phyloP scores from a whole-genome alignment of 2,329 filamentous ascomycete genomes.

The Fusarium virguliforme region DNA sequence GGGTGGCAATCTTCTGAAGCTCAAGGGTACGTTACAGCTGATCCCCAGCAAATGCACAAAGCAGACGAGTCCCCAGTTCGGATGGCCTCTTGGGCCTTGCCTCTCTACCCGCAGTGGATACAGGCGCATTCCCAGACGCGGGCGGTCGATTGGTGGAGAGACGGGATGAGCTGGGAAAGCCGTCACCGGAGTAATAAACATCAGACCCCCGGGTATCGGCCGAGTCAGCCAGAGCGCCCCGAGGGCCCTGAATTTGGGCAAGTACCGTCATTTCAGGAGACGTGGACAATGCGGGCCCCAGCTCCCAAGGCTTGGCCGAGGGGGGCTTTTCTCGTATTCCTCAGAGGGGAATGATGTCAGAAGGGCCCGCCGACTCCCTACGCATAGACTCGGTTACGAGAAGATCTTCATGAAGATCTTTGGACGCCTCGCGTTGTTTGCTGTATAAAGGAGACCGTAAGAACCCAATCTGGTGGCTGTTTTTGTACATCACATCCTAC shows the following conservation, averaged over 20 bases:
- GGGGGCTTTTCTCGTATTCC: constrained; percentile 15
- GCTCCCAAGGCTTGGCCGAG: constrained; percentile 9
- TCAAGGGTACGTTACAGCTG: constrained; percentile 7
- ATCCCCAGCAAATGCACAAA: constrained; percentile 15
- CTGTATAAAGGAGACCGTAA: constrained; percentile 19
- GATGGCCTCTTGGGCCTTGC: background rate
- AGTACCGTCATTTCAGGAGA: constrained; percentile 12
- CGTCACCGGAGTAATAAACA: constrained; percentile 23
- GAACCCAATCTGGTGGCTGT: constrained; percentile 1
- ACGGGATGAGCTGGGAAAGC: background rate
- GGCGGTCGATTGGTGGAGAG: background rate
- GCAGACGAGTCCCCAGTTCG: background rate
- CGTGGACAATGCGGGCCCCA: constrained; percentile 11
- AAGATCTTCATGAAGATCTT: constrained; percentile 39
- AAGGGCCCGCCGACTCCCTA: constrained; percentile 22
- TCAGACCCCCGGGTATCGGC: constrained; percentile 13
- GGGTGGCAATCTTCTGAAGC: constrained; percentile 4
- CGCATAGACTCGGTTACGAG: constrained; percentile 30
- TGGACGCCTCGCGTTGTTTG: constrained; percentile 24
- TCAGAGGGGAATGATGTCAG: constrained; percentile 41
- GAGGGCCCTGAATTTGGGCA: background rate
- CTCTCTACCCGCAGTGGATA: background rate
- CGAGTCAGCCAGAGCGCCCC: constrained; percentile 9
- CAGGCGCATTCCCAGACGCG: background rate
- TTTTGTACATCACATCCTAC: background rate